phyloP scores from a whole-genome alignment of 768 basidiomycete genomes.

The Pholiota molesta region DNA sequence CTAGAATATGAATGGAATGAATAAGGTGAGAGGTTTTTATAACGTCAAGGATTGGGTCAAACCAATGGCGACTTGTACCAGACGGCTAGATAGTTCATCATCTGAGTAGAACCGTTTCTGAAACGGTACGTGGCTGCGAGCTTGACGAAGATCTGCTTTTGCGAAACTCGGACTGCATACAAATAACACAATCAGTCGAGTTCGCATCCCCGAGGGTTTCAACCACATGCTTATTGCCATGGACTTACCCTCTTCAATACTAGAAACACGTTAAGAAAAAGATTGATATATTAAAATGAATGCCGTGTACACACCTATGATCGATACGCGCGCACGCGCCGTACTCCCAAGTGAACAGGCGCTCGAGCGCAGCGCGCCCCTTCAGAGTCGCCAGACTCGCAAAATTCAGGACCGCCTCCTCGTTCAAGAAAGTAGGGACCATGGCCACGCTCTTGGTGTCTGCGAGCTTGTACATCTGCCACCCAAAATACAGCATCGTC shows the following conservation, averaged over 20 bases:
- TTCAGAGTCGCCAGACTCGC: slow-evolving; percentile 9
- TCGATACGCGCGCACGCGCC: slow-evolving; percentile 17
- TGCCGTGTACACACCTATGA: slow-evolving; percentile 11
- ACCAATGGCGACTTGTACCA: slow-evolving; percentile 20
- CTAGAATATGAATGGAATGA: slow-evolving; percentile 4
- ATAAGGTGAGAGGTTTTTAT: not conserved
- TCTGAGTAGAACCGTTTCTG: slow-evolving; percentile 14
- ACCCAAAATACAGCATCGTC: not conserved
- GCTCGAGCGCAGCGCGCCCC: slow-evolving; percentile 16
- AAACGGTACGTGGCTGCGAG: slow-evolving; percentile 15
- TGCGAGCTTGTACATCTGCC: slow-evolving; percentile 20
- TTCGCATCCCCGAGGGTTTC: too few relatives aligned
- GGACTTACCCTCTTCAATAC: slow-evolving; percentile 14
- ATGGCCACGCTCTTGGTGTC: slow-evolving; percentile 20
- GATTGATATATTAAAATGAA: not conserved
- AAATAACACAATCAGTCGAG: too few relatives aligned
- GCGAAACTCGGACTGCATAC: slow-evolving; percentile 11
- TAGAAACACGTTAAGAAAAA: not conserved
- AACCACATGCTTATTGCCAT: not conserved
- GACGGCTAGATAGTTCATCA: slow-evolving; percentile 14
- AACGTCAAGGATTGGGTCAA: not conserved
- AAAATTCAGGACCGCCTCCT: slow-evolving; percentile 18
- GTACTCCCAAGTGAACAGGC: slow-evolving; percentile 21
- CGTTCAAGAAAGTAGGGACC: slow-evolving; percentile 17
- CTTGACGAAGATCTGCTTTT: slow-evolving; percentile 11